Evolutionary conservation across 2,329 filamentous ascomycete genomes (phyloP).

Genomic region (Aspergillus sp.): DNA sequence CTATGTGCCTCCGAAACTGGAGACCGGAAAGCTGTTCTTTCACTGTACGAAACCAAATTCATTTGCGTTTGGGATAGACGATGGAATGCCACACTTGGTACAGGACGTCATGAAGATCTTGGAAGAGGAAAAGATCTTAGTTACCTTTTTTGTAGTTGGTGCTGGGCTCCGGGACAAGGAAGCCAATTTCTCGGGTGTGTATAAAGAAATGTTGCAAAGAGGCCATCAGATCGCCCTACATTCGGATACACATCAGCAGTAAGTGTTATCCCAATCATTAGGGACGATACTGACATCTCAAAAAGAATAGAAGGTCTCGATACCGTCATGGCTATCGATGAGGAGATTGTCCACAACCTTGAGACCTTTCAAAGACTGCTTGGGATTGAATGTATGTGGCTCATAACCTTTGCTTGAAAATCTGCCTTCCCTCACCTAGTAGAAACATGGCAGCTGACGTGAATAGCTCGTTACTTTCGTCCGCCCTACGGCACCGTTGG

Average conservation of each 20-base stretch:
- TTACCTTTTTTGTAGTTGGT: constrained; percentile 72
- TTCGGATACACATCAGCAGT: constrained; percentile 67
- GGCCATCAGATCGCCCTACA: constrained; percentile 71
- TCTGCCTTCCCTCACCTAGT: no score
- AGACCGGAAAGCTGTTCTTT: constrained; percentile 62
- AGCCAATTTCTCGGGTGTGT: constrained; percentile 64
- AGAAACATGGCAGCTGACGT: not conserved
- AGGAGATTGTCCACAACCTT: constrained; percentile 37
- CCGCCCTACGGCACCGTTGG: constrained; percentile 69
- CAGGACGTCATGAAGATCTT: constrained; percentile 63
- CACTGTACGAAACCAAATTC: constrained; percentile 67
- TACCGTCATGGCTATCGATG: constrained; percentile 34
- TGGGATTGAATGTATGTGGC: constrained; percentile 33
- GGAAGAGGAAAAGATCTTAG: constrained; percentile 60
- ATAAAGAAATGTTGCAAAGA: constrained; percentile 60
- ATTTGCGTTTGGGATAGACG: constrained; percentile 72
- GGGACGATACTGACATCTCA: not conserved
- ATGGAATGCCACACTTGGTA: constrained; percentile 61
- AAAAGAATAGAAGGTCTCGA: constrained; percentile 39
- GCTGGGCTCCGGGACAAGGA: constrained; percentile 58
- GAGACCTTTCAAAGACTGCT: constrained; percentile 31
- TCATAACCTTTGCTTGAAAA: not conserved
- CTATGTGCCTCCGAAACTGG: constrained; percentile 59
- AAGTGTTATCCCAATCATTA: constrained; percentile 8
- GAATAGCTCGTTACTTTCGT: constrained; percentile 60